Evolutionary conservation across 768 basidiomycete genomes (phyloP).

Genomic region (Calocera viscosa): DNA sequence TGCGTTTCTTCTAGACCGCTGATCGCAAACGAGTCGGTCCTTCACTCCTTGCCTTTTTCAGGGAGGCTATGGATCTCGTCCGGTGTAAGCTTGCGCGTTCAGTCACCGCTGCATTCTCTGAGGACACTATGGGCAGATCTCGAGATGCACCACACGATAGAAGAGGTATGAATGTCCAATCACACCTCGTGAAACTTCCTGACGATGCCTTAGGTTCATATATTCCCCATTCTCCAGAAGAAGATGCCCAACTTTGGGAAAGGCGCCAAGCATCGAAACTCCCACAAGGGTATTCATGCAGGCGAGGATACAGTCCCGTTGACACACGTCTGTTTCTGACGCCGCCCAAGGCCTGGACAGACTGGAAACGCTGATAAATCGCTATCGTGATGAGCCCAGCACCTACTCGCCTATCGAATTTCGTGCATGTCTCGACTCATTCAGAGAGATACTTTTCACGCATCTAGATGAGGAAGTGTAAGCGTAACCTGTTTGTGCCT

Average conservation of each 20-base stretch:
- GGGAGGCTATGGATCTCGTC: constrained; percentile 10
- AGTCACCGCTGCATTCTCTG: not conserved
- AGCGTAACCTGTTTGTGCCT: not conserved
- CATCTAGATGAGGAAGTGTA: constrained; percentile 15
- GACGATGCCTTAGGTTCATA: not conserved
- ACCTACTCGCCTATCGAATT: constrained; percentile 11
- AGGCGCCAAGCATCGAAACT: constrained; percentile 10
- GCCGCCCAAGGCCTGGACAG: constrained; percentile 10
- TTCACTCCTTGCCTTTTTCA: constrained; percentile 8
- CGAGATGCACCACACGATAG: constrained; percentile 13
- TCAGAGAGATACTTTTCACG: constrained; percentile 13
- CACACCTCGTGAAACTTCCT: not conserved
- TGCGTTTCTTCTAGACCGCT: constrained; percentile 5
- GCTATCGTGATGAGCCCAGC: constrained; percentile 3
- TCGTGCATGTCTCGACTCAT: constrained; percentile 13
- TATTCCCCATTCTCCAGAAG: constrained; percentile 12
- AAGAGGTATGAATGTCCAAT: constrained; percentile 11
- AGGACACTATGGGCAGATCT: constrained; percentile 3
- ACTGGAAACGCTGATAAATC: constrained; percentile 4
- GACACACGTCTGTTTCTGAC: not conserved
- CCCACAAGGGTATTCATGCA: constrained; percentile 12
- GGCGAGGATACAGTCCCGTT: not conserved
- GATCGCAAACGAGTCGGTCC: constrained; percentile 9
- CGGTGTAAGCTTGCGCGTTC: not conserved
- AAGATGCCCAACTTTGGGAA: constrained; percentile 9